Conservation (phyloP, 306 rosid species). For the Herpetospermum pedunculosum region DNA sequence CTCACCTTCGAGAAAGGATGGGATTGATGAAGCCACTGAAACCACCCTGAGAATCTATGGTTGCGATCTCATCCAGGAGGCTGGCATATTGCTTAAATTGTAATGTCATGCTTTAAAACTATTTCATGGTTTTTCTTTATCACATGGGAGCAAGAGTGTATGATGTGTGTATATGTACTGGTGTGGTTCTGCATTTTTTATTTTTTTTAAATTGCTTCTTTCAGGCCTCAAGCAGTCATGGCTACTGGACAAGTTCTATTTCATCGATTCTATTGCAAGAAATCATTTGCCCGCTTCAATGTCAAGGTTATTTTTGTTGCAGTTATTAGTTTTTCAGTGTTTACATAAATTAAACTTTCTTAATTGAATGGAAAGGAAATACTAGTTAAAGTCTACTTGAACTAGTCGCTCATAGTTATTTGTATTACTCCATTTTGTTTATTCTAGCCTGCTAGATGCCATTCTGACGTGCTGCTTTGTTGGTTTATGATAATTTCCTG, state of each 20-base stretch:
- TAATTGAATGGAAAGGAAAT: background rate
- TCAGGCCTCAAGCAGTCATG: constrained; percentile 95
- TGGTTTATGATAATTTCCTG: constrained; percentile 6
- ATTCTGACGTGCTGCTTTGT: background rate
- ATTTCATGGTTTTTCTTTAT: background rate
- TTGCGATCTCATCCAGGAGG: constrained; percentile 91
- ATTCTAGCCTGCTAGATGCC: background rate
- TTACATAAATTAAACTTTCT: background rate
- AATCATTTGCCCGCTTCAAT: constrained; percentile 85
- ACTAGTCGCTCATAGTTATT: background rate
- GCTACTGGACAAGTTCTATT: constrained; percentile 94
- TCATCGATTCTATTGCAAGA: constrained; percentile 92
- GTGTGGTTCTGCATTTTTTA: constrained; percentile 1
- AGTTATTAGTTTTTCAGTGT: background rate
- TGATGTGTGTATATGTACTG: background rate
- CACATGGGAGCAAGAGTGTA: background rate
- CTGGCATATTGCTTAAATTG: constrained; percentile 84
- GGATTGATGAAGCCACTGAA: constrained; percentile 66
- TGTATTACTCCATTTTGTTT: background rate
- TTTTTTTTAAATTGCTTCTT: constrained; percentile 16
- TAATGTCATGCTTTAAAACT: constrained; percentile 24
- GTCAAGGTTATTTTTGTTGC: constrained; percentile 45
- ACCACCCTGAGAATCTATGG: constrained; percentile 79
- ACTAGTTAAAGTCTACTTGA: background rate
- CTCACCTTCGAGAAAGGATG: constrained; percentile 78